Percentiles rank a stretch among this genome's conserved stretches.
phyloP scores from a whole-genome alignment of 768 basidiomycete genomes.

The Calvatia gigantea region DNA sequence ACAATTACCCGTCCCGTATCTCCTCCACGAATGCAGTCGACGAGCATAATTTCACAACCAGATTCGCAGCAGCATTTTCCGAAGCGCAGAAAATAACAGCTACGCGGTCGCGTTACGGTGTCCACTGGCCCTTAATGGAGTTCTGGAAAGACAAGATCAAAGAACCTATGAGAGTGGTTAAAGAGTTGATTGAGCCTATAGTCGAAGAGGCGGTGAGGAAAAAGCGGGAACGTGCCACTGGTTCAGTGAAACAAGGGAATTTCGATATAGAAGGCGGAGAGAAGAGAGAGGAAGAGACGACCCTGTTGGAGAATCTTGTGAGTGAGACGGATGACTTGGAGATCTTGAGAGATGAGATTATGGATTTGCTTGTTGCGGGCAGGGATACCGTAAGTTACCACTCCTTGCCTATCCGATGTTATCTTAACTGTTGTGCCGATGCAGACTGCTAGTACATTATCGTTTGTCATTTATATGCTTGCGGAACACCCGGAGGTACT shows the following conservation, averaged over 20 bases:
- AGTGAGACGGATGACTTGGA: slow-evolving; percentile 36
- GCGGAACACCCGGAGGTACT: slow-evolving; percentile 41
- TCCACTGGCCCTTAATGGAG: slow-evolving; percentile 41
- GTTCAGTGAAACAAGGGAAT: slow-evolving; percentile 11
- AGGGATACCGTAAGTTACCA: slow-evolving; percentile 33
- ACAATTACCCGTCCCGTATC: slow-evolving; percentile 14
- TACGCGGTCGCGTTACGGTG: slow-evolving; percentile 32
- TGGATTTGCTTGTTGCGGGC: slow-evolving; percentile 43
- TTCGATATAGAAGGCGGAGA: slow-evolving; percentile 16
- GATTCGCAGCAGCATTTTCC: slow-evolving; percentile 36
- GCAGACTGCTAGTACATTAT: slow-evolving; percentile 42
- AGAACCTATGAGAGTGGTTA: slow-evolving; percentile 35
- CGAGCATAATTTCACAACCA: neutral
- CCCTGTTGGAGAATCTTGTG: slow-evolving; percentile 43
- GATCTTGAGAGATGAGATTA: slow-evolving; percentile 36
- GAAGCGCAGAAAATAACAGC: slow-evolving; percentile 31
- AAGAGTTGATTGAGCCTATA: slow-evolving; percentile 46
- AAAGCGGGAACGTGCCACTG: slow-evolving; percentile 17
- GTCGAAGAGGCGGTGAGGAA: slow-evolving; percentile 37
- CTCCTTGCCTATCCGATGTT: neutral
- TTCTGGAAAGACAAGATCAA: slow-evolving; percentile 39
- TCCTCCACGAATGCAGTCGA: slow-evolving; percentile 14
- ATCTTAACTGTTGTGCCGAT: neutral
- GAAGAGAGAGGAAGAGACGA: slow-evolving; percentile 26
- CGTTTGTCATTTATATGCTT: slow-evolving; percentile 42